Evolutionary conservation across 1,284 basidiomycete species (phyloP).

Genomic region (Malassezia dermatis): DNA sequence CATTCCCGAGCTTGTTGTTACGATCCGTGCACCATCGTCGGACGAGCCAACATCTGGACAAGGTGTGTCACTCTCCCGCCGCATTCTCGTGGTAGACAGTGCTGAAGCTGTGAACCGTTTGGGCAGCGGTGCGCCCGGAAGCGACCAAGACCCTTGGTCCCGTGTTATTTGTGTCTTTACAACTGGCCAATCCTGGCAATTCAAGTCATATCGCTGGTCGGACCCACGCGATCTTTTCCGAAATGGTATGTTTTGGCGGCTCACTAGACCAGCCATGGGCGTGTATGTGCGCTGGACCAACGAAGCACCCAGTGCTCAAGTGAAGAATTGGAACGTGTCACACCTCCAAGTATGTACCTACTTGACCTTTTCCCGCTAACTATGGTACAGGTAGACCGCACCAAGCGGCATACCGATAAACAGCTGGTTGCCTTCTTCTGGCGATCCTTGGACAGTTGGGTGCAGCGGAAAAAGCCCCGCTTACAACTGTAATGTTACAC

Average conservation of each 20-base stretch:
- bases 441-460: conserved; percentile 80
- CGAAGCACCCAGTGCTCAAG: conserved; percentile 72
- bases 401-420: conserved; percentile 76
- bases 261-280: conserved; percentile 29
- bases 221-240: conserved; percentile 84
- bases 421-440: conserved; percentile 88
- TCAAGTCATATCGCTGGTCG: conserved; percentile 87
- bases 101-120: conserved; percentile 85
- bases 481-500: conserved; percentile 11
- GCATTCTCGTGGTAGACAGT: conserved; percentile 74
- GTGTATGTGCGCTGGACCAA: conserved; percentile 79
- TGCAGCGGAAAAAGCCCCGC: conserved; percentile 47
- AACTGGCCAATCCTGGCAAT: conserved; percentile 95
- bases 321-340: conserved; percentile 92
- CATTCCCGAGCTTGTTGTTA: conserved; percentile 30
- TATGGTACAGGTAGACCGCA: conserved; percentile 29
- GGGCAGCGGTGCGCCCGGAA: conserved; percentile 50
- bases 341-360: conserved; percentile 63
- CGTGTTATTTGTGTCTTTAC: conserved; percentile 93
- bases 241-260: conserved; percentile 58
- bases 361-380: conserved; percentile 16
- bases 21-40: conserved; percentile 29
- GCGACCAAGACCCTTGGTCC: conserved; percentile 53
- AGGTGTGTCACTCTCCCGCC: conserved; percentile 44
- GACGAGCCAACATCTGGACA: conserved; percentile 1